These are phyloP conservation scores for Centrapalus pauciflorus DNA, from an alignment of 129 eudicot genomes.

Conservation along the genomic window DNA sequence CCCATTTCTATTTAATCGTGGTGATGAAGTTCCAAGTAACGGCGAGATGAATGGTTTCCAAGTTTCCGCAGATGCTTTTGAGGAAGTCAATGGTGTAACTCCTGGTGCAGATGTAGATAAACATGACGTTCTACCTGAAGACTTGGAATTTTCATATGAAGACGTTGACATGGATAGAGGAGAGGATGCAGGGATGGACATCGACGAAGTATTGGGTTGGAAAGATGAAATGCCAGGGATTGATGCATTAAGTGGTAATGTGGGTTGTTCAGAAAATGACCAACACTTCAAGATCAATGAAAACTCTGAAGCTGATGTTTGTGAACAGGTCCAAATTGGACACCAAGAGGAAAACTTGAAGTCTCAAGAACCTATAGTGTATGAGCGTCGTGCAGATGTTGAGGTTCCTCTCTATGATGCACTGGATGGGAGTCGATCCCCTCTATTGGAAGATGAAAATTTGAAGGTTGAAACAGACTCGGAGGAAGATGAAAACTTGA, in stretches of 20 bases:
- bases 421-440: conserved; percentile 20
- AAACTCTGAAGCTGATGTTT: conserved; percentile 10
- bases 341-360: conserved; percentile 12
- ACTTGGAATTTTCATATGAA: conserved; percentile 11
- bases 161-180: conserved; percentile 29
- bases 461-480: conserved; percentile 25
- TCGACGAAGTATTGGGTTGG: conserved; percentile 42
- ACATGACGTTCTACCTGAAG: not conserved
- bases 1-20: too few relatives aligned
- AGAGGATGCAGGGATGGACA: conserved; percentile 34
- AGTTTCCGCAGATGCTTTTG: not conserved
- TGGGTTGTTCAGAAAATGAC: conserved; percentile 4
- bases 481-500: conserved; percentile 19
- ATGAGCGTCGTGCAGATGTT: conserved; percentile 28
- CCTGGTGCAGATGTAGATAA: not conserved
- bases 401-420: conserved; percentile 28
- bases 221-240: conserved; percentile 26
- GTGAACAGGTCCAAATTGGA: conserved; percentile 3
- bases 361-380: conserved; percentile 32
- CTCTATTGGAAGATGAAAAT: conserved; percentile 25
- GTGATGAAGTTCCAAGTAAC: too few relatives aligned
- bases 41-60: too few relatives aligned
- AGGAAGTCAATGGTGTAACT: conserved; percentile 16
- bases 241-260: conserved; percentile 10
- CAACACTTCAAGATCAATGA: not conserved